phyloP scores from a whole-genome alignment of 345 rosid species.

The Arabidopsis arenosa region DNA sequence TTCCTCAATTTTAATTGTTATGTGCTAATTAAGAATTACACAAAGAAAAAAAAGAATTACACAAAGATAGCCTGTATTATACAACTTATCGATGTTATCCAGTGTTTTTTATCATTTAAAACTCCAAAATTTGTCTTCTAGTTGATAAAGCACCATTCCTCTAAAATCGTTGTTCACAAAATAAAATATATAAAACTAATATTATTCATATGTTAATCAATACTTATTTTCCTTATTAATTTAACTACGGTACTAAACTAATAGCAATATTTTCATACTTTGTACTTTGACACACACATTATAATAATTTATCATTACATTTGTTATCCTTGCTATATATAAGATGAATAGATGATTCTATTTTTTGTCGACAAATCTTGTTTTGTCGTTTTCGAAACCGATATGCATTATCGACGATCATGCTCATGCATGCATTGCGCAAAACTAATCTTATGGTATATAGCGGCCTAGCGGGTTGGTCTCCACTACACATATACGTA shows the following conservation, averaged over 20 bases:
- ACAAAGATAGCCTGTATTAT: background rate
- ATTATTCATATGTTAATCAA: background rate
- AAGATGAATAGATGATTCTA: background rate
- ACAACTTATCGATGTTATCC: background rate
- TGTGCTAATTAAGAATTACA: background rate
- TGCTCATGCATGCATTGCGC: conserved; percentile 42
- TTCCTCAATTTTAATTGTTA: background rate
- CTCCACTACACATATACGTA: conserved; percentile 33
- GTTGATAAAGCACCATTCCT: conserved; percentile 1
- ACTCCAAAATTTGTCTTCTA: conserved; percentile 3
- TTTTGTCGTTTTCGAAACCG: conserved; percentile 37
- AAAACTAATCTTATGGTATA: background rate
- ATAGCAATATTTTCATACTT: background rate
- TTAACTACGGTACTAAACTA: background rate
- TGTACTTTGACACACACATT: conserved; percentile 18
- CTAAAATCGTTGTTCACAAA: background rate
- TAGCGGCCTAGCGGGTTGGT: conserved; percentile 19
- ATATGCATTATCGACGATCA: conserved; percentile 36
- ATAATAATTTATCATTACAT: conserved; percentile 8
- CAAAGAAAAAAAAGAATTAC: background rate
- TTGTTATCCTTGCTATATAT: conserved; percentile 1
- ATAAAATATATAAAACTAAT: background rate
- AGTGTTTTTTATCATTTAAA: background rate
- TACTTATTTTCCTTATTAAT: background rate
- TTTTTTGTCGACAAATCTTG: conserved; percentile 18